phyloP scores from a whole-genome alignment of 352 stramenopile genomes.

The Phytophthora quininea region DNA sequence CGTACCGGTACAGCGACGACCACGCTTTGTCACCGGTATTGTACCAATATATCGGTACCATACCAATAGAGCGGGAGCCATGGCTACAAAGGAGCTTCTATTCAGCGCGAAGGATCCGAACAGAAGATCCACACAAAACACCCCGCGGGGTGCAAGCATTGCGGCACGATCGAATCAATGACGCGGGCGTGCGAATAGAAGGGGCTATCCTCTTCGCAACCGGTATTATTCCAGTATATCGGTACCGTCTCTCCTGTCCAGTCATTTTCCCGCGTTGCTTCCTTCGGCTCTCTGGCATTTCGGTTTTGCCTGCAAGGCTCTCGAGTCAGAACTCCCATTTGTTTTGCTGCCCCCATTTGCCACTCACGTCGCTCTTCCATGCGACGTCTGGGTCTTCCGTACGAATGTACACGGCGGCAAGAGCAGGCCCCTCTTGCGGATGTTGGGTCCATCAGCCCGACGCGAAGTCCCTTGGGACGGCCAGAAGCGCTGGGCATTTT shows the following conservation, averaged over 20 bases:
- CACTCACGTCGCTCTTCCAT: constrained; percentile 65
- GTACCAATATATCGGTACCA: too few relatives aligned
- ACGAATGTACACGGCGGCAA: constrained; percentile 50
- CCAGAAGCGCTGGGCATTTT: constrained; percentile 84
- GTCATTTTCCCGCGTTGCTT: not conserved
- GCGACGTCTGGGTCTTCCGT: constrained; percentile 72
- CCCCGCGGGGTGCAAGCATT: too few relatives aligned
- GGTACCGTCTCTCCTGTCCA: not conserved
- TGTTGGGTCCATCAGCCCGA: constrained; percentile 85
- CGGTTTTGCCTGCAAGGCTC: not conserved
- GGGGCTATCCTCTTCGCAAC: too few relatives aligned
- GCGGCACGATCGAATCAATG: too few relatives aligned
- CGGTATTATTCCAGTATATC: too few relatives aligned
- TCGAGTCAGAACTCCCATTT: not conserved
- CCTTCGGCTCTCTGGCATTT: not conserved
- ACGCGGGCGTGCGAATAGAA: too few relatives aligned
- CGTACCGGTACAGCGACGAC: too few relatives aligned
- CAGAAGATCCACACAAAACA: too few relatives aligned
- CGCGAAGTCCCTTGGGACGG: constrained; percentile 66
- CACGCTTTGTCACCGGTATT: too few relatives aligned
- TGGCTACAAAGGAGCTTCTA: too few relatives aligned
- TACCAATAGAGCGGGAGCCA: too few relatives aligned
- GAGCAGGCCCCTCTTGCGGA: constrained; percentile 66
- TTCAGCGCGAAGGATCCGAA: too few relatives aligned
- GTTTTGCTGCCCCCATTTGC: constrained; percentile 54